phyloP scores from a whole-genome alignment of 2,329 filamentous ascomycete genomes.

The Paramyrothecium roridum region DNA sequence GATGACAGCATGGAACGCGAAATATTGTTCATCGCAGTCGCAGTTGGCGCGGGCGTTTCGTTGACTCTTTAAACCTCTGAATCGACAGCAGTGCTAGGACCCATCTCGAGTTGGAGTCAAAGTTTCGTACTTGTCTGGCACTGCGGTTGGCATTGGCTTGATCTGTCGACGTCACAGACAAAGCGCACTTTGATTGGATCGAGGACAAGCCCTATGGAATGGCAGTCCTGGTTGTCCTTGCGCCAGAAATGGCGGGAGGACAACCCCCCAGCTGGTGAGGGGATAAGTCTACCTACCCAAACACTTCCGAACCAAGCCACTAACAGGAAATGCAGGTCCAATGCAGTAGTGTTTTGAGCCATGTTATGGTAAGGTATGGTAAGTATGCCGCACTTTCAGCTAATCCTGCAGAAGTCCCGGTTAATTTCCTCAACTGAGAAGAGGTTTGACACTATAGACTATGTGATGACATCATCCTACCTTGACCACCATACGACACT shows the following conservation, averaged over 20 bases:
- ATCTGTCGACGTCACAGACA: conserved; percentile 16
- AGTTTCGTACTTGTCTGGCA: conserved; percentile 82
- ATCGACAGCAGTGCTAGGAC: conserved; percentile 55
- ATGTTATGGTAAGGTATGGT: too few relatives aligned
- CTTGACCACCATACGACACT: too few relatives aligned
- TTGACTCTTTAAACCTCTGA: not conserved
- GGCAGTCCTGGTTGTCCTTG: conserved; percentile 47
- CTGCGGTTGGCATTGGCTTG: conserved; percentile 14
- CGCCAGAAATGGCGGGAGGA: conserved; percentile 49
- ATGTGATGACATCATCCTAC: too few relatives aligned
- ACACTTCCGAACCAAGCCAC: not conserved
- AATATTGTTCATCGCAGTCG: not conserved
- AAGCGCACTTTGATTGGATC: conserved; percentile 8
- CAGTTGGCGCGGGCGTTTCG: conserved; percentile 1
- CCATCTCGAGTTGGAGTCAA: conserved; percentile 93
- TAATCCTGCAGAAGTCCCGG: too few relatives aligned
- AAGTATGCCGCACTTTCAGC: too few relatives aligned
- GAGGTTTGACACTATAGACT: too few relatives aligned
- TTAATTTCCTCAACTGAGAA: too few relatives aligned
- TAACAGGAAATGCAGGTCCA: not conserved
- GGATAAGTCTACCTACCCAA: conserved; percentile 44
- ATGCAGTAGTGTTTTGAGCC: too few relatives aligned
- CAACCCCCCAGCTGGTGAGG: conserved; percentile 39
- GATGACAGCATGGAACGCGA: not conserved
- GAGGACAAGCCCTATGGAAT: conserved; percentile 27